phyloP scores from a whole-genome alignment of 2,329 filamentous ascomycete genomes.

The Hypoxylon sp. region DNA sequence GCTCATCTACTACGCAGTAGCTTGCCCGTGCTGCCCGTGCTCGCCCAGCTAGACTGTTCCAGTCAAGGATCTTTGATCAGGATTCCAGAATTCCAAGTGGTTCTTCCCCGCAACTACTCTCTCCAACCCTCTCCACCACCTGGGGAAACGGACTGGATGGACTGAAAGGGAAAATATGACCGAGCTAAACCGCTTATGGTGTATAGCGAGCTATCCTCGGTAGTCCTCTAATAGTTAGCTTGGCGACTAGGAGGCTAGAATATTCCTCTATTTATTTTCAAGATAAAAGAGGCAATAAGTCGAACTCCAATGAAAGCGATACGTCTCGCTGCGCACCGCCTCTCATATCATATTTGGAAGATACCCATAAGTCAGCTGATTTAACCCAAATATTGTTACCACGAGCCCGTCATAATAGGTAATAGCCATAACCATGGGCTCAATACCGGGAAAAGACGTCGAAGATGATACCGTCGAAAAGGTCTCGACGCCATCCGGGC shows the following conservation, averaged over 20 bases:
- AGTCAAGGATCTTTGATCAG: slow-evolving; percentile 10
- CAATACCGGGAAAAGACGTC: slow-evolving; percentile 21
- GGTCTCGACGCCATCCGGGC: slow-evolving; percentile 17
- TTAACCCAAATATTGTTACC: neutral
- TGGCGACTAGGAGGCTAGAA: slow-evolving; percentile 24
- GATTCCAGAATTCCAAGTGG: slow-evolving; percentile 34
- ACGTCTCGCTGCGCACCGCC: neutral
- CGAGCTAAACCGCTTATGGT: slow-evolving; percentile 40
- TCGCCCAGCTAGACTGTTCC: neutral
- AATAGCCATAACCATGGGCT: slow-evolving; percentile 24
- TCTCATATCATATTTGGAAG: slow-evolving; percentile 5
- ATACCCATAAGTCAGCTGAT: slow-evolving; percentile 5
- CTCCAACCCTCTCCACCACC: slow-evolving; percentile 28
- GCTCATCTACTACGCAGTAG: neutral
- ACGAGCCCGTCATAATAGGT: slow-evolving; percentile 1
- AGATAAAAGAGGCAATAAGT: slow-evolving; percentile 21
- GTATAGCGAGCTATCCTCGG: slow-evolving; percentile 38
- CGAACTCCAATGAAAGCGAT: slow-evolving; percentile 17
- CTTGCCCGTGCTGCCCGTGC: slow-evolving; percentile 4
- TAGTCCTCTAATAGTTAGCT: slow-evolving; percentile 23
- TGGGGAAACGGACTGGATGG: neutral
- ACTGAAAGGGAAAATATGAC: slow-evolving; percentile 27
- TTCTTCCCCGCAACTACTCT: slow-evolving; percentile 44
- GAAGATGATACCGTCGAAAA: slow-evolving; percentile 32
- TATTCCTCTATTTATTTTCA: slow-evolving; percentile 29